These are phyloP conservation scores for Carex cristatella DNA, from an alignment of 176 grass and related monocot species.

Conservation along the genomic window DNA sequence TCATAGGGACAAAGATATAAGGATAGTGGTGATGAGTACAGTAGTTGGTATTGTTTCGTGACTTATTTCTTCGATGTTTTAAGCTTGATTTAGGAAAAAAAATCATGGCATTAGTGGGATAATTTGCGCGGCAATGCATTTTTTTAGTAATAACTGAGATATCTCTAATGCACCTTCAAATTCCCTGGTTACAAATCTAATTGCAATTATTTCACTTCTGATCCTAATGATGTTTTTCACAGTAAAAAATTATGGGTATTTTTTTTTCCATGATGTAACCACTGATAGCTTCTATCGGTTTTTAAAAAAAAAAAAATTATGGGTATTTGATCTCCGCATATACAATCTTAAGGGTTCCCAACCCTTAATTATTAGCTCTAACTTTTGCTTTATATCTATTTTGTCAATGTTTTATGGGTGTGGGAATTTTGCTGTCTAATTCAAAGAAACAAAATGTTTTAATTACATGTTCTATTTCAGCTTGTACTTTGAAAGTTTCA, in stretches of 20 bases:
- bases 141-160: not conserved
- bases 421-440: not conserved
- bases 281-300: no score
- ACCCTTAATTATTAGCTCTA: not conserved
- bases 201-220: not conserved
- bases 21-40: no score
- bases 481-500: not conserved
- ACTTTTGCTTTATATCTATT: not conserved
- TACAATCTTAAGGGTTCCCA: not conserved
- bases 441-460: not conserved
- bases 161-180: not conserved
- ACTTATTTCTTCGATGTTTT: not conserved
- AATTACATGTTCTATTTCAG: not conserved
- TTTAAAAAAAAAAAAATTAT: not conserved
- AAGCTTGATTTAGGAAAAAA: not conserved
- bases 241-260: not conserved
- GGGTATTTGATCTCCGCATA: not conserved
- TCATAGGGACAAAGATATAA: not conserved
- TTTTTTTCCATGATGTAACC: no score
- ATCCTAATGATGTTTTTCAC: not conserved
- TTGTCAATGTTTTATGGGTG: not conserved
- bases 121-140: not conserved
- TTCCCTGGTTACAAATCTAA: not conserved
- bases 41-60: not conserved
- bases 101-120: not conserved